Conservation (phyloP, 768 basidiomycete genomes). For the Tulasnella sp. region DNA sequence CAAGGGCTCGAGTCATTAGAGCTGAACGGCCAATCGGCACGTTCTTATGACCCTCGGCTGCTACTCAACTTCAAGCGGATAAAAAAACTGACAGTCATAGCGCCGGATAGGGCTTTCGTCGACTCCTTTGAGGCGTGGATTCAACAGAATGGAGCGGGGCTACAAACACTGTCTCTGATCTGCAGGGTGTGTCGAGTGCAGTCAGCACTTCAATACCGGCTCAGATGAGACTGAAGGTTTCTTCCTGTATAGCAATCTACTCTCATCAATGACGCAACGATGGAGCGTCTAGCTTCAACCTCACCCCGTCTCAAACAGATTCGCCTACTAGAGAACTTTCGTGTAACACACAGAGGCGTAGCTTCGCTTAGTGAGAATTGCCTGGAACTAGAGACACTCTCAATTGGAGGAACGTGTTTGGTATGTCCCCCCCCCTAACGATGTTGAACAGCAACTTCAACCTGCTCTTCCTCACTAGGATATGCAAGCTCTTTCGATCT, state of each 20-base stretch:
- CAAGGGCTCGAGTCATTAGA: constrained; percentile 54
- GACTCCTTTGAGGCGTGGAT: constrained; percentile 53
- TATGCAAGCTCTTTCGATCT: constrained; percentile 33
- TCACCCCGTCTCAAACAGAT: constrained; percentile 55
- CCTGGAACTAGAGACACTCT: constrained; percentile 51
- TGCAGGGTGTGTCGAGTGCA: constrained; percentile 54
- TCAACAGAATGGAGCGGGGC: constrained; percentile 42
- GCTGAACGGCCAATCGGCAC: constrained; percentile 62
- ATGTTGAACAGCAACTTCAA: constrained; percentile 52
- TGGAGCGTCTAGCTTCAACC: constrained; percentile 50
- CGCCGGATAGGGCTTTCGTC: constrained; percentile 62
- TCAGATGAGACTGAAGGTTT: neutral
- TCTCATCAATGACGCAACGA: constrained; percentile 54
- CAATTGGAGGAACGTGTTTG: constrained; percentile 49
- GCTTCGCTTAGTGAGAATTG: constrained; percentile 49
- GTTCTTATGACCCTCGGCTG: constrained; percentile 52
- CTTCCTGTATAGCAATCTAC: constrained; percentile 40
- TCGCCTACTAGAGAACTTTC: constrained; percentile 63
- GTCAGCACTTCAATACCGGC: neutral
- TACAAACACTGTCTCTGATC: constrained; percentile 60
- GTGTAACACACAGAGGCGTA: constrained; percentile 61
- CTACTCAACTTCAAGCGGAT: constrained; percentile 53
- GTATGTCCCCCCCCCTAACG: neutral
- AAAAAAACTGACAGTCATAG: constrained; percentile 61
- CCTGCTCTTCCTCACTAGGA: constrained; percentile 48